Percentiles rank a stretch among this genome's conserved stretches.
These are phyloP conservation scores for Zygotorulaspora florentina DNA, from an alignment of 805 yeast genomes.

Conservation along the genomic window DNA sequence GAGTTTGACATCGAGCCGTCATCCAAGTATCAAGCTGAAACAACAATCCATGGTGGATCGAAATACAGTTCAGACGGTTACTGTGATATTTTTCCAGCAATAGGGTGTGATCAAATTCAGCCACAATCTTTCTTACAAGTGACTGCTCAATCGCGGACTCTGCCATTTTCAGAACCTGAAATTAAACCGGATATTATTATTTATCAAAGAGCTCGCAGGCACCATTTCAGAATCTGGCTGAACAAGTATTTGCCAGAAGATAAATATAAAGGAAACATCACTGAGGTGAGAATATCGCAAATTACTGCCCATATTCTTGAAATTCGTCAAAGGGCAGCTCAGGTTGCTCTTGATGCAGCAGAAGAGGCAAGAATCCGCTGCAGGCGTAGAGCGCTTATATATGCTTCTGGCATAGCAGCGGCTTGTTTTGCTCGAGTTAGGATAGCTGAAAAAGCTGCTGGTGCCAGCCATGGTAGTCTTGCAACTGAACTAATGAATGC, in stretches of 20 bases:
- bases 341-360: slow-evolving; percentile 14
- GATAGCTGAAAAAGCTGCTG: slow-evolving; percentile 7
- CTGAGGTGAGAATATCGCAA: slow-evolving; percentile 10
- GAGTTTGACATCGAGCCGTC: background rate
- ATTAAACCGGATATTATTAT: background rate
- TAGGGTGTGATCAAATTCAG: no score
- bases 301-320: slow-evolving; percentile 15
- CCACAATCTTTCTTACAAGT: no score
- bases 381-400: slow-evolving; percentile 4
- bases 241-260: slow-evolving; percentile 2
- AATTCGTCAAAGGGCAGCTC: slow-evolving; percentile 11
- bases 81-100: no score
- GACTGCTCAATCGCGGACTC: background rate
- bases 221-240: slow-evolving; percentile 7
- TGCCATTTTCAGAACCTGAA: background rate
- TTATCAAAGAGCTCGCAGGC: slow-evolving; percentile 2
- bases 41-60: background rate
- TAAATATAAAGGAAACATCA: slow-evolving; percentile 5
- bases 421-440: slow-evolving; percentile 13
- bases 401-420: slow-evolving; percentile 11
- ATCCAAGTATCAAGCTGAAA: background rate
- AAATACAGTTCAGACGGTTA: no score
- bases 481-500: slow-evolving; percentile 13
- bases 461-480: slow-evolving; percentile 16
- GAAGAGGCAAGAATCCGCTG: slow-evolving; percentile 5